Evolutionary conservation across 345 rosid species (phyloP), one percentile per base, ranked within the genome.

Genomic region (Physaria fendleri): DNA sequence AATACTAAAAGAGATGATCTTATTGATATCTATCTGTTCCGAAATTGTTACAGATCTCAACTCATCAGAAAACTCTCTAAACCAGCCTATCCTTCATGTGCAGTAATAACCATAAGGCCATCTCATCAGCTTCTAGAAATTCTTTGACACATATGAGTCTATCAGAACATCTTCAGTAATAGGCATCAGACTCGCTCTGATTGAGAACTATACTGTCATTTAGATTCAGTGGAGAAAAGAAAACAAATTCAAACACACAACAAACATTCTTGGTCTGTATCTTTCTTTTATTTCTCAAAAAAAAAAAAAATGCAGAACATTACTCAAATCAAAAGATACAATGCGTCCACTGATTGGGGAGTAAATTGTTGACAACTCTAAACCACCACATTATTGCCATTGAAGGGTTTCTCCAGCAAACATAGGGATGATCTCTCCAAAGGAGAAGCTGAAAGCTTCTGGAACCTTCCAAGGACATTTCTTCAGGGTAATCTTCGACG

Each of bases 371-470:
- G 14, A 21, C 18, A 56, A 27, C 34, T 23, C 17, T 3, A 50
- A 59, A 59, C 33, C 54, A n/a, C n/a, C n/a, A n/a, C n/a, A n/a
- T n/a, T n/a, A n/a, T 56, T 72, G 65, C 92, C 95, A 87, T 18
- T 85, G 77, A 29, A 85, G 87, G 21, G 84, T 87, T 75, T 78
- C 77, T 35, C 97, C 95, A 2, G 96, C 95, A 62, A 75, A 85
- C 99, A 93, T 85, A 9, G 99, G 96, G 65, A 90, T 20, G 37
- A 90, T 83, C 17, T 87, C 85, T 15, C 95, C 97, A 16, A 85
- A 82, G 24, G 90, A 44, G 54, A 87, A 93, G 9, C 82, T 66
- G 64, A 77, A 85, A 51, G 76, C 73, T 41, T 79, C 82, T 0
- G 96, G 90, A 63, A 90, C 96, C 73, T 81, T 83, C 90, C 90